Evolutionary conservation across 2,329 filamentous ascomycete genomes (phyloP).

Genomic region (Hypocreales sp.): DNA sequence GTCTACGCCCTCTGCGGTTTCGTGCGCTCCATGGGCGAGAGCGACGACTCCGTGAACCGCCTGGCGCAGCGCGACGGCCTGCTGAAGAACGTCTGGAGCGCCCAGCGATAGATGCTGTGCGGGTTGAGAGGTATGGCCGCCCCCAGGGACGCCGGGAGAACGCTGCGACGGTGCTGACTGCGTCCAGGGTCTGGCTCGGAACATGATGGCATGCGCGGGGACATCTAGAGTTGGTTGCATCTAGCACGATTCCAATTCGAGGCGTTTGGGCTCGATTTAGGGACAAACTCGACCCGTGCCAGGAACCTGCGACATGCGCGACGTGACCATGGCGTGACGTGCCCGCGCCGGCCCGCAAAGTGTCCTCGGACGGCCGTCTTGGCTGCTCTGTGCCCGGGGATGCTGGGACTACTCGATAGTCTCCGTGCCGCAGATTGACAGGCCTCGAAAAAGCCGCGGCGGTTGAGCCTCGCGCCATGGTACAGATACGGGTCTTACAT

Average conservation of each 20-base stretch:
- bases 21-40: constrained; percentile 95
- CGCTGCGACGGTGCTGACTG: no score
- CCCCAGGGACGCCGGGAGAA: no score
- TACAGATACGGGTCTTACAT: constrained; percentile 55
- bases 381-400: constrained; percentile 29
- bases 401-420: constrained; percentile 42
- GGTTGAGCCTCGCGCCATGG: constrained; percentile 36
- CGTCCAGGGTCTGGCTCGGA: constrained; percentile 16
- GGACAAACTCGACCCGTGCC: constrained; percentile 15
- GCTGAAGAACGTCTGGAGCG: constrained; percentile 94
- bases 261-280: constrained; percentile 30
- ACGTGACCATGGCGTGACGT: constrained; percentile 12
- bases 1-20: constrained; percentile 96
- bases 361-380: constrained; percentile 28
- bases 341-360: constrained; percentile 37
- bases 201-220: constrained; percentile 16
- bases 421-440: constrained; percentile 41
- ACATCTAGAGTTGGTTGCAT: constrained; percentile 27
- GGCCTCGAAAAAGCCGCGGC: constrained; percentile 46
- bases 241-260: constrained; percentile 28
- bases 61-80: constrained; percentile 91
- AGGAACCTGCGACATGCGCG: constrained; percentile 10
- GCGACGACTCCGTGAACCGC: constrained; percentile 91
- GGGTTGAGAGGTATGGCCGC: constrained; percentile 2
- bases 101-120: constrained; percentile 36